Conservation (phyloP, 352 stramenopile species). For the Phytopythium helicoides region DNA sequence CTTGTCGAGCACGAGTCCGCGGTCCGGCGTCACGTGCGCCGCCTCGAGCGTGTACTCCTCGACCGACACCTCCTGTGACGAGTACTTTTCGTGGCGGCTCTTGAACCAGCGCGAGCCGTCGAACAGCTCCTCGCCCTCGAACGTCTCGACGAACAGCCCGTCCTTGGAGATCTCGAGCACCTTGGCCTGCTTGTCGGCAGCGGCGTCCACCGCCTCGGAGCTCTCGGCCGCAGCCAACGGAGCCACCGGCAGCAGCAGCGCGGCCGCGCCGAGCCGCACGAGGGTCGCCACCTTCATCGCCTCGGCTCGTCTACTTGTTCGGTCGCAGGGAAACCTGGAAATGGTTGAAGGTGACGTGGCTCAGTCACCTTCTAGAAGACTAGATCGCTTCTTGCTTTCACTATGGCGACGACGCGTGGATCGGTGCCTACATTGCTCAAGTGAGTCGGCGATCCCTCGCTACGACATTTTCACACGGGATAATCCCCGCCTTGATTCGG, state of each 20-base stretch:
- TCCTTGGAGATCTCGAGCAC: constrained; percentile 51
- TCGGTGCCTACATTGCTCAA: no score
- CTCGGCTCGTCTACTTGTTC: constrained; percentile 3
- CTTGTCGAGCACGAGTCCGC: constrained; percentile 65
- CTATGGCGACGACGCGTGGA: no score
- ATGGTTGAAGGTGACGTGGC: constrained; percentile 3
- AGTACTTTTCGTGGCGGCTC: constrained; percentile 82
- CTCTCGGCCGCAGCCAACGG: constrained; percentile 14
- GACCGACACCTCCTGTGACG: constrained; percentile 60
- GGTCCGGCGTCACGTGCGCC: constrained; percentile 55
- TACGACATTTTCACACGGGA: no score
- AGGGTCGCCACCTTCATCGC: constrained; percentile 63
- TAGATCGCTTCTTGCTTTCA: no score
- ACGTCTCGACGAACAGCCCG: constrained; percentile 77
- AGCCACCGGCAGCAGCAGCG: constrained; percentile 36
- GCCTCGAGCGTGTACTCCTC: constrained; percentile 62
- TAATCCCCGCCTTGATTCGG: no score
- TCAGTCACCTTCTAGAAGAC: constrained; percentile 11
- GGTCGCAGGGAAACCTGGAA: no score
- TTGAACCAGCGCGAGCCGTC: constrained; percentile 80
- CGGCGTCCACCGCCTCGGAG: constrained; percentile 1
- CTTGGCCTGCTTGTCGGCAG: constrained; percentile 31
- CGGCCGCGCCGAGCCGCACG: constrained; percentile 37
- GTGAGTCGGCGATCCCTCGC: no score
- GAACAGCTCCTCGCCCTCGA: constrained; percentile 55